Percentiles rank a stretch among this genome's conserved stretches.
Conservation (phyloP, 2,329 filamentous ascomycete genomes). For the Colletotrichum sp. region DNA sequence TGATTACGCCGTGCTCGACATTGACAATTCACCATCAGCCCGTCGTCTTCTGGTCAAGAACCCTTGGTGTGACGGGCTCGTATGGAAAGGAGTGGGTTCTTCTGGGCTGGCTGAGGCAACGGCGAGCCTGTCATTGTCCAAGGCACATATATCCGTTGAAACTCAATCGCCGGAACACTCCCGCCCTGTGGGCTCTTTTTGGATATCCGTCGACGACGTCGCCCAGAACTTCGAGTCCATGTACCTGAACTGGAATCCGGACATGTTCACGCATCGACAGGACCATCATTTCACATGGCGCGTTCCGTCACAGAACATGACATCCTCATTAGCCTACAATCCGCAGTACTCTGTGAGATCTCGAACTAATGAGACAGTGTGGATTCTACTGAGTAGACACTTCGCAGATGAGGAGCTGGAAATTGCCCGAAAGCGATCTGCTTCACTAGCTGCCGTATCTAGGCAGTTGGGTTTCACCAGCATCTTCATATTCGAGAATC, state of each 20-base stretch:
- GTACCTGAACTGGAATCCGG: slow-evolving; percentile 97
- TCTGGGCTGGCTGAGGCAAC: slow-evolving; percentile 11
- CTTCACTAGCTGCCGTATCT: slow-evolving; percentile 48
- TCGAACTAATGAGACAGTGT: slow-evolving; percentile 66
- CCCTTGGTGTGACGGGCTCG: slow-evolving; percentile 86
- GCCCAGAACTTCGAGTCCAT: slow-evolving; percentile 93
- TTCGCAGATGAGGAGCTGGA: slow-evolving; percentile 73
- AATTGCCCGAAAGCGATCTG: slow-evolving; percentile 52
- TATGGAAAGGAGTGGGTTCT: slow-evolving; percentile 64
- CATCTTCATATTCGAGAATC: slow-evolving; percentile 77
- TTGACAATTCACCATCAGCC: slow-evolving; percentile 67
- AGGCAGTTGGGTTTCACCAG: slow-evolving; percentile 81
- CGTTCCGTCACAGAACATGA: slow-evolving; percentile 53
- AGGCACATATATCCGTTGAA: slow-evolving; percentile 15
- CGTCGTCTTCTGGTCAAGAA: slow-evolving; percentile 88
- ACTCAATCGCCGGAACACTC: slow-evolving; percentile 23
- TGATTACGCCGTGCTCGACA: slow-evolving; percentile 88
- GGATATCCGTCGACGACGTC: slow-evolving; percentile 89
- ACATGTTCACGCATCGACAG: slow-evolving; percentile 79
- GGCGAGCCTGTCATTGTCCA: not conserved
- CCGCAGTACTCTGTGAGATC: slow-evolving; percentile 76
- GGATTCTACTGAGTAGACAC: slow-evolving; percentile 87
- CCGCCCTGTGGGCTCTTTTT: slow-evolving; percentile 75
- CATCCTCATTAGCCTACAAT: slow-evolving; percentile 66
- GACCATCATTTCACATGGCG: slow-evolving; percentile 93